phyloP scores from a whole-genome alignment of 1,284 basidiomycete genomes.

The Ganoderma lingzhi region DNA sequence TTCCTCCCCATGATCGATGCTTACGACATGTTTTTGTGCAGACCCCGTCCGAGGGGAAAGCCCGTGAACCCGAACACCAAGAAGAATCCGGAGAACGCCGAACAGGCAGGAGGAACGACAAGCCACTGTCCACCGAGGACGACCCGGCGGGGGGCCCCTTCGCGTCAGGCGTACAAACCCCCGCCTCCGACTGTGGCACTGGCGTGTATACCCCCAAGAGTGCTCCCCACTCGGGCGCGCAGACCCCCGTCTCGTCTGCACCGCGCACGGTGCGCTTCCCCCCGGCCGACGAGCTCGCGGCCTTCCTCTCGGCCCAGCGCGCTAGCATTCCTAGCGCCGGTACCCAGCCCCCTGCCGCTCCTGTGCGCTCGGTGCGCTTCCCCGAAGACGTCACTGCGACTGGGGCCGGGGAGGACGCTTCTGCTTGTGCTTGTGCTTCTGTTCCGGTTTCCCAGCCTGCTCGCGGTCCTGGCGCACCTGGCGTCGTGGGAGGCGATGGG shows the following conservation, averaged over 20 bases:
- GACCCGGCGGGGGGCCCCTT: neutral
- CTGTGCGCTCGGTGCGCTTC: constrained; percentile 24
- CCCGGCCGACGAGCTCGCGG: constrained; percentile 15
- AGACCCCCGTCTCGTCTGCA: constrained; percentile 12
- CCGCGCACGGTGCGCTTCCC: constrained; percentile 22
- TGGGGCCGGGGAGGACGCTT: neutral
- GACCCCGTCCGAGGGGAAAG: neutral
- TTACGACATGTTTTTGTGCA: neutral
- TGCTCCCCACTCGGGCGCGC: constrained; percentile 9
- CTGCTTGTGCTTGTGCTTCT: neutral
- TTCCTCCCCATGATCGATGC: neutral
- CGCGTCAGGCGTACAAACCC: neutral
- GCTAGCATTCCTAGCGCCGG: neutral
- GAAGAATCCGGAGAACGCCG: neutral
- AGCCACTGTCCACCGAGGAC: neutral
- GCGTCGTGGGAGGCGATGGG: constrained; percentile 6
- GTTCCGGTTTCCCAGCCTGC: neutral
- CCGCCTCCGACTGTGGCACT: neutral
- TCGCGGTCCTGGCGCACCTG: neutral
- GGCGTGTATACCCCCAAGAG: neutral
- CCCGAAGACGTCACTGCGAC: constrained; percentile 11
- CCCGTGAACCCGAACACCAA: constrained; percentile 6
- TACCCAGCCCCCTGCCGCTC: constrained; percentile 4
- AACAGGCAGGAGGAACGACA: neutral
- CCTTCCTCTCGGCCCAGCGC: neutral